phyloP scores from a whole-genome alignment of 2,329 filamentous ascomycete species.

The Exophiala aquamarina region DNA sequence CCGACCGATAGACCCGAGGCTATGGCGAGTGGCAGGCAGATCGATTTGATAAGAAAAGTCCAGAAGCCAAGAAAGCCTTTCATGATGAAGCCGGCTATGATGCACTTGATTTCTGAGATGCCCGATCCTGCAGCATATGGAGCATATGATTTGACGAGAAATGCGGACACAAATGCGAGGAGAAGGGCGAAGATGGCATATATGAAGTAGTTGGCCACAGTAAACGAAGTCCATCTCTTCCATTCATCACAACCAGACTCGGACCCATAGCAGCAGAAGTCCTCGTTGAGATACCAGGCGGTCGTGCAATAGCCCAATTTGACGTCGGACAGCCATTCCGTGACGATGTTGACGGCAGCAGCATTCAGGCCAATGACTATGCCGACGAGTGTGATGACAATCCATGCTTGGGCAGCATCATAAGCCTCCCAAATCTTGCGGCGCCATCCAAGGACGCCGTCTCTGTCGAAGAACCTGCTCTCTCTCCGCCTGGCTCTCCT shows the following conservation, averaged over 20 bases:
- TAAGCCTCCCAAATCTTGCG: slow-evolving; percentile 81
- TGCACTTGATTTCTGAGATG: slow-evolving; percentile 99
- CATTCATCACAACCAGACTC: slow-evolving; percentile 86
- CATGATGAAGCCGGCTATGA: slow-evolving; percentile 98
- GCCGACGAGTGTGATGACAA: slow-evolving; percentile 89
- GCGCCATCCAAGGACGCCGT: slow-evolving; percentile 73
- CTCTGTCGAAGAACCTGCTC: slow-evolving; percentile 69
- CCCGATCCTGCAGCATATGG: slow-evolving; percentile 95
- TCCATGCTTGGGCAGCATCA: slow-evolving; percentile 96
- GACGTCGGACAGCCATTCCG: slow-evolving; percentile 94
- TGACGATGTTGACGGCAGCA: slow-evolving; percentile 89
- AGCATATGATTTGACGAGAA: slow-evolving; percentile 84
- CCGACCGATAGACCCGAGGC: slow-evolving; percentile 91
- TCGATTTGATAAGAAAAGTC: slow-evolving; percentile 91
- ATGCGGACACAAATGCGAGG: slow-evolving; percentile 80
- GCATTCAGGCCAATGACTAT: slow-evolving; percentile 92
- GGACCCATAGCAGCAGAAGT: slow-evolving; percentile 96
- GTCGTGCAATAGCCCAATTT: slow-evolving; percentile 96
- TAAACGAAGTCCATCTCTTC: slow-evolving; percentile 82
- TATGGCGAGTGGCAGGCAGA: slow-evolving; percentile 87
- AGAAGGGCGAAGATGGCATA: slow-evolving; percentile 82
- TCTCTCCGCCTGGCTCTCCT: slow-evolving; percentile 73
- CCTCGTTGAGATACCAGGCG: slow-evolving; percentile 94
- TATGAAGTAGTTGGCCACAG: slow-evolving; percentile 76
- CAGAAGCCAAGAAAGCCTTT: slow-evolving; percentile 92